Evolutionary conservation across 371 early-diverging fungal genomes (phyloP), one percentile per base, ranked within the genome.

Genomic region (Mortierella polycephala): DNA sequence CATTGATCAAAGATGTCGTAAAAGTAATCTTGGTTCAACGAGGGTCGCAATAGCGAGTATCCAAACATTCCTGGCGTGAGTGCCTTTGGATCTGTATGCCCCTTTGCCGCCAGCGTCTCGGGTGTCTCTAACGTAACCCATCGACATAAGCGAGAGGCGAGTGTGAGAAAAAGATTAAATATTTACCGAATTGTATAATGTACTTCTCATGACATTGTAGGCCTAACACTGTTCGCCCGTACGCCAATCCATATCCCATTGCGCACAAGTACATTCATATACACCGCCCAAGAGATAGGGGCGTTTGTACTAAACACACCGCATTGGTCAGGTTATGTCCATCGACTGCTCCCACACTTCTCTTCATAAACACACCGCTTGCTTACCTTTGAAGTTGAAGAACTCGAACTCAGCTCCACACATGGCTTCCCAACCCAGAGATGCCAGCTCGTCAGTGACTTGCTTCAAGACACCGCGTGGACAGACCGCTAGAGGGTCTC

Each of bases 321-420:
- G n/a, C 30, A 30, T 30, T 30, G 30, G 30, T 30, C 30, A 30
- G 4, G 30, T 4, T 30, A 30, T 46, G 46, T 3, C 46, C 9
- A 9, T 45, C 45, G 46, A 13, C 46, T 16, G 2, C 46, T 46
- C 46, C n/a, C 42, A 21, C 39, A 13, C 0, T 52, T 7, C n/a
- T 30, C 7, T 57, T 60, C 37, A 30, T 18, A 49, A 37, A 37
- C 13, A 41, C 20, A 18, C 23, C 23, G 16, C 11, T 46, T 13
- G 12, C 50, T 63, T 84, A 93, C 93, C 94, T 84, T 89, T 86
- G 74, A 92, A 94, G 80, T 92, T 92, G 84, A 86, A 96, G 64
- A 91, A 96, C 82, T 96, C 94, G 77, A 88, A 93, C 82, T 96
- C 94, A 2, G 90, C 86, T 9, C 96, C 94, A 82, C 87, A 87